Conservation (phyloP, 306 rosid species). For the Glycine soja region DNA sequence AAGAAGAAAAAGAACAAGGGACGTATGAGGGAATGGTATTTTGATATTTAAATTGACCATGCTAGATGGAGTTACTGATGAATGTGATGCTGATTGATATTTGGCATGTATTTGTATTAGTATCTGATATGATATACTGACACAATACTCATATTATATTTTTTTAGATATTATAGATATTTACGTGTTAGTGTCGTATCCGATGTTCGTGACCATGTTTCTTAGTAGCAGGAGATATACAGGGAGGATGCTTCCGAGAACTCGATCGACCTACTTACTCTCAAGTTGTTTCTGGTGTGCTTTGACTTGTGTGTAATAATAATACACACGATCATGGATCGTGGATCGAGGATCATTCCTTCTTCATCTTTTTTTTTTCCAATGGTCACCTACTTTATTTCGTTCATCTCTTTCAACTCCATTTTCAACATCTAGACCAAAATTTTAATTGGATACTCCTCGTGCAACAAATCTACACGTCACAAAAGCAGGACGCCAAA, state of each 20-base stretch:
- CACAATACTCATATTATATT: too few relatives aligned
- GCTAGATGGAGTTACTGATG: background rate
- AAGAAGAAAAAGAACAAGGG: background rate
- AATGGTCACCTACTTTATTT: background rate
- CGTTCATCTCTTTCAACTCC: background rate
- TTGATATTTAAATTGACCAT: background rate
- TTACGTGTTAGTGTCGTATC: too few relatives aligned
- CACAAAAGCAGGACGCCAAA: background rate
- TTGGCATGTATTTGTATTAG: too few relatives aligned
- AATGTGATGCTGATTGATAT: too few relatives aligned
- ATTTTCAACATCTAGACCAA: conserved; percentile 21
- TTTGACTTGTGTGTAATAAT: background rate
- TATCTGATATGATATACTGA: too few relatives aligned
- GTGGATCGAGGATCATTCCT: background rate
- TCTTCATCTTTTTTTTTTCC: background rate
- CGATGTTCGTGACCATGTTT: too few relatives aligned
- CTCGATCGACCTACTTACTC: background rate
- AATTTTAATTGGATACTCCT: background rate
- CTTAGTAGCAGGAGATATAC: background rate
- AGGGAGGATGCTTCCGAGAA: conserved; percentile 10
- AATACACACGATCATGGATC: background rate
- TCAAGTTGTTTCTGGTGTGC: background rate
- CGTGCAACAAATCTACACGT: conserved; percentile 22
- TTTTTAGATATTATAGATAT: too few relatives aligned
- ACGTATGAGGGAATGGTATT: background rate